A percentile compares a stretch with the other conserved stretches of the same genome.
Evolutionary conservation across 2,329 filamentous ascomycete species (phyloP).

Genomic region (Orbilia quercus): DNA sequence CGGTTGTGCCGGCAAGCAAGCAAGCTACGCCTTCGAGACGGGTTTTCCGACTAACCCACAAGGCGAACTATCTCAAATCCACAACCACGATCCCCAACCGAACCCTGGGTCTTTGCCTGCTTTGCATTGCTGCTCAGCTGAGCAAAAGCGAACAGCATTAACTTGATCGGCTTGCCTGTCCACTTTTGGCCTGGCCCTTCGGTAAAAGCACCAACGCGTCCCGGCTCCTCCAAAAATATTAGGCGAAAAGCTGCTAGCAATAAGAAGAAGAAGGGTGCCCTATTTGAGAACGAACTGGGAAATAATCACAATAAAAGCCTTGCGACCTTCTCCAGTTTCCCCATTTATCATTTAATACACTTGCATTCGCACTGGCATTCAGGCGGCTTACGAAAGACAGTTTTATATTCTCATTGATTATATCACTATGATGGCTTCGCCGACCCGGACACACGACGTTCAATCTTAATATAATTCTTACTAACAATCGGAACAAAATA

Average conservation of each 20-base stretch:
- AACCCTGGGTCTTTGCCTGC: slow-evolving; percentile 46
- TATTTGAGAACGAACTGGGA: slow-evolving; percentile 26
- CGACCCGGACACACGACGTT: slow-evolving; percentile 31
- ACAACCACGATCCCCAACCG: slow-evolving; percentile 10
- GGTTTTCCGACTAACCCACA: slow-evolving; percentile 55
- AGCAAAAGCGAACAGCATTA: slow-evolving; percentile 52
- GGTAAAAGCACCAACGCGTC: slow-evolving; percentile 56
- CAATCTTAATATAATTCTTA: slow-evolving; percentile 42
- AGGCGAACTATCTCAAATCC: slow-evolving; percentile 51
- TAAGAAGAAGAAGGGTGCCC: slow-evolving; percentile 10
- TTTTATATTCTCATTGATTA: slow-evolving; percentile 30
- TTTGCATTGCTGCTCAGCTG: slow-evolving; percentile 53
- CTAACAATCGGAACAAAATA: slow-evolving; percentile 8
- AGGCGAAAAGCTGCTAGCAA: slow-evolving; percentile 54
- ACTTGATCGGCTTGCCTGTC: slow-evolving; percentile 56
- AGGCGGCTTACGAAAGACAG: slow-evolving; percentile 33
- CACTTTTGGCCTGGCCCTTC: slow-evolving; percentile 50
- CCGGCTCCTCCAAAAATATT: slow-evolving; percentile 52
- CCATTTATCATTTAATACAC: slow-evolving; percentile 24
- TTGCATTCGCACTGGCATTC: background rate
- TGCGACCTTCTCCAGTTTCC: slow-evolving; percentile 32
- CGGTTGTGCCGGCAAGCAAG: slow-evolving; percentile 54
- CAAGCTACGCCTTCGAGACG: slow-evolving; percentile 48
- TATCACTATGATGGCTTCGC: slow-evolving; percentile 44
- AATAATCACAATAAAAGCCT: slow-evolving; percentile 46